These are phyloP conservation scores for Phanerochaete carnosa DNA, from an alignment of 768 basidiomycete genomes.

Conservation along the genomic window DNA sequence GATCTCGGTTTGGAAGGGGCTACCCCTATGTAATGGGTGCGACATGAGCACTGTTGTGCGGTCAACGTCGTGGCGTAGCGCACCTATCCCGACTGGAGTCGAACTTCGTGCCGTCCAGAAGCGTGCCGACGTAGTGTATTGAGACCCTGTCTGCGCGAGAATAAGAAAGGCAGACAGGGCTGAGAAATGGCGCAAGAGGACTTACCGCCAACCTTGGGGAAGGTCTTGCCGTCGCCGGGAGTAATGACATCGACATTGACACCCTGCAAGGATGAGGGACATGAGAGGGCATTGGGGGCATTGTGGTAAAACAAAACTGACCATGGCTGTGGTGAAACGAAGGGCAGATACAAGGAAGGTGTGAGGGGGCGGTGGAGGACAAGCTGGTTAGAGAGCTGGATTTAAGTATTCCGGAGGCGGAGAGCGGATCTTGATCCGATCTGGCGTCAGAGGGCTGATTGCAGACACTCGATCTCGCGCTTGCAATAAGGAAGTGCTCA, in stretches of 20 bases:
- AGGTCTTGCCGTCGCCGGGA: constrained; percentile 61
- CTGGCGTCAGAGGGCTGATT: constrained; percentile 24
- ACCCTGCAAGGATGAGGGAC: constrained; percentile 46
- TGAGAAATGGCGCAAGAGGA: constrained; percentile 14
- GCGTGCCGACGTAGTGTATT: constrained; percentile 81
- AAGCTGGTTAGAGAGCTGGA: constrained; percentile 31
- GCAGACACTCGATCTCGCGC: constrained; percentile 11
- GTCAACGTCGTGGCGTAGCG: constrained; percentile 22
- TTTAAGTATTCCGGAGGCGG: constrained; percentile 49
- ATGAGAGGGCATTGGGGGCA: background rate
- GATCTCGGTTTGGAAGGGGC: constrained; percentile 67
- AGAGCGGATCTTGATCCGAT: constrained; percentile 79
- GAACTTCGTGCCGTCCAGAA: constrained; percentile 59
- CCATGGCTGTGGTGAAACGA: constrained; percentile 30
- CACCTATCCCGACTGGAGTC: constrained; percentile 80
- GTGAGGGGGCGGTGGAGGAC: constrained; percentile 24
- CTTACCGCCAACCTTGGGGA: constrained; percentile 71
- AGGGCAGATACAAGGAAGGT: constrained; percentile 11
- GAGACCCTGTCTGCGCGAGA: constrained; percentile 51
- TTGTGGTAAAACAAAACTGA: constrained; percentile 4
- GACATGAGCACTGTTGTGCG: background rate
- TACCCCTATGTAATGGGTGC: constrained; percentile 36
- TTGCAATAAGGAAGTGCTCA: constrained; percentile 4
- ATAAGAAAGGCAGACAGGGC: constrained; percentile 3
- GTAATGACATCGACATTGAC: constrained; percentile 58